A percentile compares a stretch with the other conserved stretches of the same genome.
These are phyloP conservation scores for Kazachstania taianensis DNA, from an alignment of 805 yeast genomes.

Conservation along the genomic window DNA sequence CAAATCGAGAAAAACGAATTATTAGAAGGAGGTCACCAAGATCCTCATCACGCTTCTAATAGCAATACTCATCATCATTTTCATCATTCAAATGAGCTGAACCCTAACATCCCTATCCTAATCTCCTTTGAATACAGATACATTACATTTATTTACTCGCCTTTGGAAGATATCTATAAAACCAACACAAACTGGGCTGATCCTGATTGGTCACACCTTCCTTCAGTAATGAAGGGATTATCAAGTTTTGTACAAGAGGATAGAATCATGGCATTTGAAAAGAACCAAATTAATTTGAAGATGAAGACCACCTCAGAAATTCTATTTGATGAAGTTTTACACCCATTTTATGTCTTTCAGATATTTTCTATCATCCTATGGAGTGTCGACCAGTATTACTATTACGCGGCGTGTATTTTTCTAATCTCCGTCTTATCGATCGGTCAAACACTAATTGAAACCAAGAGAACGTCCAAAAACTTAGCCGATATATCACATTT, in stretches of 20 bases:
- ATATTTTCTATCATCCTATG: slow-evolving; percentile 84
- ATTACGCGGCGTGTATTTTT: slow-evolving; percentile 88
- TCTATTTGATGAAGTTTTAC: slow-evolving; percentile 77
- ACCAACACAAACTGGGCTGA: slow-evolving; percentile 86
- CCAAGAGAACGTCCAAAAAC: slow-evolving; percentile 61
- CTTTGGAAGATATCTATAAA: slow-evolving; percentile 75
- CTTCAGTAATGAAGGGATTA: slow-evolving; percentile 51
- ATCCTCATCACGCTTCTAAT: background rate
- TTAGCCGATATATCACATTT: slow-evolving; percentile 64
- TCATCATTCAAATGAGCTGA: slow-evolving; percentile 22
- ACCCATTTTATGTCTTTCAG: slow-evolving; percentile 93
- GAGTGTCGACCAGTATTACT: slow-evolving; percentile 86
- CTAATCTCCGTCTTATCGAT: slow-evolving; percentile 76
- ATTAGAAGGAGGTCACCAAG: background rate
- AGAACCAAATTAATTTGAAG: slow-evolving; percentile 62
- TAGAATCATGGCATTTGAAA: slow-evolving; percentile 65
- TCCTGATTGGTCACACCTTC: slow-evolving; percentile 56
- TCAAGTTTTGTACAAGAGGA: slow-evolving; percentile 59
- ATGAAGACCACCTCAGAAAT: slow-evolving; percentile 59
- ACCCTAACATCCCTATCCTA: slow-evolving; percentile 49
- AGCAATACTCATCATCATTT: slow-evolving; percentile 5
- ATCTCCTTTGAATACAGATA: slow-evolving; percentile 75
- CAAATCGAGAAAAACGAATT: slow-evolving; percentile 16
- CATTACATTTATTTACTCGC: slow-evolving; percentile 72
- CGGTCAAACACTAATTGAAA: slow-evolving; percentile 74